Base-by-base conservation (phyloP, 2,329 filamentous ascomycete genomes). In the Chaetothyriales sp. region DNA sequence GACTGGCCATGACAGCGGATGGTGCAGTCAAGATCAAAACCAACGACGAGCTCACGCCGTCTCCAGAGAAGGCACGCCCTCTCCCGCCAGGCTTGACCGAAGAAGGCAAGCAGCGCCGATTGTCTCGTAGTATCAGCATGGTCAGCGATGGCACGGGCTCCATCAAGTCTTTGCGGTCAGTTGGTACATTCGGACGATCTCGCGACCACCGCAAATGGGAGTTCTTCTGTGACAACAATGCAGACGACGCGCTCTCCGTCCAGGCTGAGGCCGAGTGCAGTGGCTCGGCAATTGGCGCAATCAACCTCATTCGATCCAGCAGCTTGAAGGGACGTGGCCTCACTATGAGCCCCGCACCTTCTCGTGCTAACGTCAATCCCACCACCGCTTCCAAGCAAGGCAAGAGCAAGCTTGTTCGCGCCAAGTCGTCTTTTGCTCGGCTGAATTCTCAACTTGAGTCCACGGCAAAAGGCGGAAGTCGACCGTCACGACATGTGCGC, bases 201-300 rank as follows among this genome's bases (percentile, higher is more conserved):
- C 82, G 87, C 51, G 86, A 95, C 66, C 86, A 89, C 18, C 82
- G 89, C 48, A 86, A 85, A 5, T 95, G 90, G 90, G 87, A 94
- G 63, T 88, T 88, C 52, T 89, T 86, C 70, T 90, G 87, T 62
- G 87, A 94, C 64, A 82, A 83, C 6, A 86, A 92, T 58, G 74
- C 78, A 49, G 82, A 85, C 44, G 86, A 88, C 62, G 85, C 88
- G 58, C 71, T 95, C 51, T 89, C 83, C 19, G 78, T 79, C n/a
- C 84, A 87, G 59, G 85, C 86, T 8, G 85, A 90, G 68, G 82
- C 86, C 60, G 87, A 94, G 63, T 80, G 80, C 6, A 86, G 77
- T 59, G 87, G 86, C 19, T 89, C 85, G 44, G 87, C 86, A 50
- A 78, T 85, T 54, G 85, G 85, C 33, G 87, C 86, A 37, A 92